Evolutionary conservation across 2,329 filamentous ascomycete species (phyloP).

Genomic region (Talaromyces sp.): DNA sequence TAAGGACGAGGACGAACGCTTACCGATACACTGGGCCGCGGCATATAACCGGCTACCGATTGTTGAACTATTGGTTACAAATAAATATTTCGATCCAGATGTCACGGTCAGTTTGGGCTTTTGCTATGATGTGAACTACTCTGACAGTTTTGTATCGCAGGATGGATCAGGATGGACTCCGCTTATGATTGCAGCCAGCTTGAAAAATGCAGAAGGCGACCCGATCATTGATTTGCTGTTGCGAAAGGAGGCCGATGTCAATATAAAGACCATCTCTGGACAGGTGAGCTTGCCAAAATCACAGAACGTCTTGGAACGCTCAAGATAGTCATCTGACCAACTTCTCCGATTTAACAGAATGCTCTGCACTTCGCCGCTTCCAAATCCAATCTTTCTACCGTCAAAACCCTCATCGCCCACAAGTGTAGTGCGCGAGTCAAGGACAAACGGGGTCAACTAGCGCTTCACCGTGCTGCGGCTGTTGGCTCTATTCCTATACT

Average conservation of each 20-base stretch:
- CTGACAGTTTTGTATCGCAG: conserved; percentile 17
- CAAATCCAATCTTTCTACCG: conserved; percentile 79
- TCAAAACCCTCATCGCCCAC: conserved; percentile 66
- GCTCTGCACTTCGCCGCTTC: conserved; percentile 87
- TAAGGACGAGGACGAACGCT: conserved; percentile 77
- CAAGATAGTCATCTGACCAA: neutral
- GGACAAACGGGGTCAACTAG: conserved; percentile 81
- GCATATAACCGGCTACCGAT: conserved; percentile 76
- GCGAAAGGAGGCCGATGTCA: conserved; percentile 43
- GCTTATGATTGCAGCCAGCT: conserved; percentile 45
- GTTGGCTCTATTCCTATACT: conserved; percentile 85
- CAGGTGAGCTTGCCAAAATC: conserved; percentile 24
- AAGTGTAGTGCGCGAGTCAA: conserved; percentile 74
- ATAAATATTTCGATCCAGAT: conserved; percentile 75
- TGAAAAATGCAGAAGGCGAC: conserved; percentile 42
- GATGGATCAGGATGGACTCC: conserved; percentile 47
- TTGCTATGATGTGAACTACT: neutral
- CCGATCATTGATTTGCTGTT: conserved; percentile 40
- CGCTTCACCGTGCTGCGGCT: conserved; percentile 86
- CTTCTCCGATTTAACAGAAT: conserved; percentile 50
- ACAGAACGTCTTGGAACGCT: neutral
- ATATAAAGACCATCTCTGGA: conserved; percentile 35
- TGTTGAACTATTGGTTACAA: conserved; percentile 63
- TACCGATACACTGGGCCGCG: conserved; percentile 90
- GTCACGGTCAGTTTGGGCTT: conserved; percentile 51